Percentiles rank a stretch among this genome's conserved stretches.
phyloP scores from a whole-genome alignment of 1,139 yeast species.

The Geotrichum bryndzae region DNA sequence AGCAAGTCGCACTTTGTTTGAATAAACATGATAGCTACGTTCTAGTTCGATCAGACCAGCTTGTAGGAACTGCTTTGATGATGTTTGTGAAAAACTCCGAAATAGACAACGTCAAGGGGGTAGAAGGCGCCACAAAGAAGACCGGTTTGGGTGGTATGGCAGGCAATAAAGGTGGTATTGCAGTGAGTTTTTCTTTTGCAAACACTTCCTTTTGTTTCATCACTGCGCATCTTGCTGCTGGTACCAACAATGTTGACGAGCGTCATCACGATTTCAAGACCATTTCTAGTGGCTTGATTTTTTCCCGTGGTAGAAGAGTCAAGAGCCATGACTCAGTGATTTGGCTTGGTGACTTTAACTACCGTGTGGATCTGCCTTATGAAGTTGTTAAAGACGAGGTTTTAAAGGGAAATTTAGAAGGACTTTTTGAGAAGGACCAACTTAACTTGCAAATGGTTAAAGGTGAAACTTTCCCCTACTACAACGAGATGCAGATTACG shows the following conservation, averaged over 20 bases:
- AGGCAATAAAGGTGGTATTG: conserved; percentile 89
- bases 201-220: conserved; percentile 74
- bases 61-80: conserved; percentile 85
- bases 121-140: conserved; percentile 75
- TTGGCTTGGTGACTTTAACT: conserved; percentile 97
- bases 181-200: conserved; percentile 71
- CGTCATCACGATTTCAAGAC: conserved; percentile 84
- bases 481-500: conserved; percentile 68
- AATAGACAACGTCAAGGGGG: conserved; percentile 58
- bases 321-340: conserved; percentile 79
- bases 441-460: conserved; percentile 70
- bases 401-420: conserved; percentile 40
- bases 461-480: conserved; percentile 84
- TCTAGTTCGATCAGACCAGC: conserved; percentile 75
- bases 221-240: conserved; percentile 96
- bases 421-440: conserved; percentile 71
- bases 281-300: conserved; percentile 67
- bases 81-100: conserved; percentile 63
- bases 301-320: conserved; percentile 62
- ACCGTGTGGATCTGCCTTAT: conserved; percentile 68
- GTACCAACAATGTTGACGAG: conserved; percentile 74
- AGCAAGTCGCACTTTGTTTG: conserved; percentile 52
- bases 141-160: conserved; percentile 91
- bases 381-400: conserved; percentile 65
- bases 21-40: conserved; percentile 54